Percentiles rank a stretch among this genome's conserved stretches.
Evolutionary conservation across 768 basidiomycete genomes (phyloP).

Genomic region (Lactarius trivialis): DNA sequence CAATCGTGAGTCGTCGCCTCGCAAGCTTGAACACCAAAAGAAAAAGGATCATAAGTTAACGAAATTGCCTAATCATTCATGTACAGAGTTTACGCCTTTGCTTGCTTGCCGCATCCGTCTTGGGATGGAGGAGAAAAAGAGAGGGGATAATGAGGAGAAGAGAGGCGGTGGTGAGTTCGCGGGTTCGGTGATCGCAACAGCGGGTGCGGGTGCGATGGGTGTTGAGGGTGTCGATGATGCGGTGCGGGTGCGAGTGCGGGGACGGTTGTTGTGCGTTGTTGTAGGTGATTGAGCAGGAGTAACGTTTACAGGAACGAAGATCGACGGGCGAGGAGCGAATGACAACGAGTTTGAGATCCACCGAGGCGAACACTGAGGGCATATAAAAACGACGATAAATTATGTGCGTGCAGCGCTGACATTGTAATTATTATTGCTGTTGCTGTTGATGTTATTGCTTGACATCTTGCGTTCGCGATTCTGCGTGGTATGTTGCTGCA

Average conservation of each 20-base stretch:
- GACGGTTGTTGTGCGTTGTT: background rate
- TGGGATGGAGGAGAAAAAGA: background rate
- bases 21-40: background rate
- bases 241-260: background rate
- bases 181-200: background rate
- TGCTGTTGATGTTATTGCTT: background rate
- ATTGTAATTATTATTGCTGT: slow-evolving; percentile 4
- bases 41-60: slow-evolving; percentile 11
- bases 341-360: background rate
- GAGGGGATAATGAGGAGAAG: background rate
- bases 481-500: slow-evolving; percentile 2
- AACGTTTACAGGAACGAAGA: background rate
- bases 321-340: background rate
- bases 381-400: slow-evolving; percentile 19
- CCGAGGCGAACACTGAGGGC: background rate
- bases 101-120: background rate
- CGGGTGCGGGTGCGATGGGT: background rate
- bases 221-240: background rate
- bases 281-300: background rate
- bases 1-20: background rate
- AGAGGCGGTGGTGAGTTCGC: background rate
- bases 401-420: slow-evolving; percentile 16
- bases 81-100: slow-evolving; percentile 2
- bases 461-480: slow-evolving; percentile 13
- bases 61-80: background rate